Conservation (phyloP, 1,139 yeast species). For the Keqinozyma sinolaborantium region DNA sequence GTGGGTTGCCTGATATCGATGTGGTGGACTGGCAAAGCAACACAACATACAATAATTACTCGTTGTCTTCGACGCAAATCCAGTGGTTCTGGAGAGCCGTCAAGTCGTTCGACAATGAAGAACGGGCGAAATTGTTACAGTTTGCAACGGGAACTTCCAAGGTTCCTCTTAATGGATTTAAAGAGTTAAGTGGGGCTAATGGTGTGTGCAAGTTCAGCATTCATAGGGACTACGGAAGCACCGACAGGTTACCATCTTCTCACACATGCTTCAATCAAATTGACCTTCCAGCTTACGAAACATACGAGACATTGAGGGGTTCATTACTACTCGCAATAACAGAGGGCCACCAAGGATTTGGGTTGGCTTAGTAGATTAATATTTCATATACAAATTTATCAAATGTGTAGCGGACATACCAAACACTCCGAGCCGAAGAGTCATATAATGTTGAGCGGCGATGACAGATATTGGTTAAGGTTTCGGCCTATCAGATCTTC, state of each 20-base stretch:
- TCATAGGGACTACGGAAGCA: slow-evolving; percentile 83
- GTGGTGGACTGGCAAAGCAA: slow-evolving; percentile 94
- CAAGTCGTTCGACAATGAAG: slow-evolving; percentile 89
- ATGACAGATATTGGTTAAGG: too few relatives aligned
- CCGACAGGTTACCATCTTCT: slow-evolving; percentile 87
- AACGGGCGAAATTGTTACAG: slow-evolving; percentile 88
- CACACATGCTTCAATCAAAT: slow-evolving; percentile 97
- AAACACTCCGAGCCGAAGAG: too few relatives aligned
- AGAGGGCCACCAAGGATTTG: slow-evolving; percentile 97
- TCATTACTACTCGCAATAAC: slow-evolving; percentile 81
- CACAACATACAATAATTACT: slow-evolving; percentile 78
- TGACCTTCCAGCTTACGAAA: slow-evolving; percentile 89
- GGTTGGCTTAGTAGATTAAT: slow-evolving; percentile 58
- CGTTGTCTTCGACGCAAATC: slow-evolving; percentile 81
- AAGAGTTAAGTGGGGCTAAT: slow-evolving; percentile 83
- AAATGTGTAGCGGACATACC: too few relatives aligned
- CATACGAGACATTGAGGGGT: slow-evolving; percentile 80
- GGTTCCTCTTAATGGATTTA: slow-evolving; percentile 93
- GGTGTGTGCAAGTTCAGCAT: slow-evolving; percentile 87
- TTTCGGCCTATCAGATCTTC: too few relatives aligned
- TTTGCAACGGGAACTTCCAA: slow-evolving; percentile 97
- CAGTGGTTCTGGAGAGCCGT: slow-evolving; percentile 99
- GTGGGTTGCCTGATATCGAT: slow-evolving; percentile 95
- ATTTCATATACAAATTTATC: not conserved
- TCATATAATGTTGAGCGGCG: too few relatives aligned